Evolutionary conservation across 495 filamentous ascomycete species (phyloP).

Genomic region (Penicillium roqueforti): DNA sequence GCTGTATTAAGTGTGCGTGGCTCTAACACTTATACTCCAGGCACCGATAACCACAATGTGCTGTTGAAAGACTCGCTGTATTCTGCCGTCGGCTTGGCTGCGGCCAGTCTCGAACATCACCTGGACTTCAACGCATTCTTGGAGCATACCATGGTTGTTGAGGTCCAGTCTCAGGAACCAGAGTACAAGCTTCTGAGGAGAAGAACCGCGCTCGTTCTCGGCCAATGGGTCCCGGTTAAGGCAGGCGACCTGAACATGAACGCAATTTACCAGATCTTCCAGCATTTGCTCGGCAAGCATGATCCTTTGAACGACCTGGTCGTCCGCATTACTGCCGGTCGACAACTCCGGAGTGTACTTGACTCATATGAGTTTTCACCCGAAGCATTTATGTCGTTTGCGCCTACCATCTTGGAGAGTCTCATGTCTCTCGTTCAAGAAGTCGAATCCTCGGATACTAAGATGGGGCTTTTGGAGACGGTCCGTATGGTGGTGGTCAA

Average conservation of each 20-base stretch:
- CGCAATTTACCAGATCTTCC: constrained; percentile 84
- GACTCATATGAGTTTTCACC: constrained; percentile 77
- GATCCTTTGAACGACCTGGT: constrained; percentile 85
- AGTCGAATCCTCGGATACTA: constrained; percentile 79
- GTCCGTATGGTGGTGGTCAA: constrained; percentile 73
- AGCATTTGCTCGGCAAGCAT: constrained; percentile 72
- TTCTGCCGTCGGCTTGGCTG: constrained; percentile 82
- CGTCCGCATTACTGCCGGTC: constrained; percentile 84
- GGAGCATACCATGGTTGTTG: constrained; percentile 64
- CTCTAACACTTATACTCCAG: constrained; percentile 26
- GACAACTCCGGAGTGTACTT: constrained; percentile 72
- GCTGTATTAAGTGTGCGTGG: neutral
- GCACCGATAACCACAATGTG: constrained; percentile 59
- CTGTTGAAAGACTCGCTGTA: constrained; percentile 90
- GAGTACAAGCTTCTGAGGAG: constrained; percentile 84
- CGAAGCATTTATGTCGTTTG: constrained; percentile 68
- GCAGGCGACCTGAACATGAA: constrained; percentile 57
- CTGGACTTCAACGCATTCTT: constrained; percentile 83
- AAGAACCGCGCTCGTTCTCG: constrained; percentile 79
- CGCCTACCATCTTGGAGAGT: constrained; percentile 59
- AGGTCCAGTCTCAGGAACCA: constrained; percentile 70
- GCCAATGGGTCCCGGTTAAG: constrained; percentile 82
- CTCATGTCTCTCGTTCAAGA: constrained; percentile 75
- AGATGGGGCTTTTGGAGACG: constrained; percentile 80
- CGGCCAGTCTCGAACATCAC: constrained; percentile 61